Evolutionary conservation across 2,329 filamentous ascomycete species (phyloP).

Genomic region (Colletotrichum neosansevieriae): DNA sequence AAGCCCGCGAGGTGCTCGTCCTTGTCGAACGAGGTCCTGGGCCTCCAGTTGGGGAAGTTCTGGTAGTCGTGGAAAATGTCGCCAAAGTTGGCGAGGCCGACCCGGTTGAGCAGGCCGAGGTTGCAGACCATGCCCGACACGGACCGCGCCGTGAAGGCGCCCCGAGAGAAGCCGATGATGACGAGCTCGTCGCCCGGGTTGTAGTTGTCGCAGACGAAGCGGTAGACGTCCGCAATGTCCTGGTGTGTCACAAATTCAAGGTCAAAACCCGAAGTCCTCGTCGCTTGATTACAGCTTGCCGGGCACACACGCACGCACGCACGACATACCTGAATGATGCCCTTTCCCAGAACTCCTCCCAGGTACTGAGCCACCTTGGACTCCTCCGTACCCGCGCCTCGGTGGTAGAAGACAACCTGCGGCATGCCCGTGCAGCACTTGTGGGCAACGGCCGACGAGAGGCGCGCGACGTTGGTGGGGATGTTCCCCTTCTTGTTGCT

Average conservation of each 20-base stretch:
- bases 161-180: conserved; percentile 52
- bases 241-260: conserved; percentile 26
- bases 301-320: too few species aligned
- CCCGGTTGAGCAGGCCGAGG: conserved; percentile 37
- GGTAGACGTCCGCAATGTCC: conserved; percentile 52
- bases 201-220: conserved; percentile 53
- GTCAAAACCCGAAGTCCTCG: too few species aligned
- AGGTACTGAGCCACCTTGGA: conserved; percentile 43
- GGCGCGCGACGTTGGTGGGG: conserved; percentile 50
- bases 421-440: conserved; percentile 47
- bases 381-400: conserved; percentile 49
- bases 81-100: conserved; percentile 34
- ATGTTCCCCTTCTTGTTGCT: conserved; percentile 27
- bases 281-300: neutral
- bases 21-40: neutral
- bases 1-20: conserved; percentile 32
- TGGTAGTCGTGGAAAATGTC: conserved; percentile 41
- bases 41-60: conserved; percentile 32
- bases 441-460: conserved; percentile 48
- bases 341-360: conserved; percentile 45
- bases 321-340: conserved; percentile 40
- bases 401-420: conserved; percentile 54
- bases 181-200: conserved; percentile 50
- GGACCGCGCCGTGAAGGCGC: conserved; percentile 53
- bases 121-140: conserved; percentile 45